Percentiles rank a stretch among this genome's conserved stretches.
Evolutionary conservation across 83 land plant genomes (phyloP).

Genomic region (Picea engelmannii): DNA sequence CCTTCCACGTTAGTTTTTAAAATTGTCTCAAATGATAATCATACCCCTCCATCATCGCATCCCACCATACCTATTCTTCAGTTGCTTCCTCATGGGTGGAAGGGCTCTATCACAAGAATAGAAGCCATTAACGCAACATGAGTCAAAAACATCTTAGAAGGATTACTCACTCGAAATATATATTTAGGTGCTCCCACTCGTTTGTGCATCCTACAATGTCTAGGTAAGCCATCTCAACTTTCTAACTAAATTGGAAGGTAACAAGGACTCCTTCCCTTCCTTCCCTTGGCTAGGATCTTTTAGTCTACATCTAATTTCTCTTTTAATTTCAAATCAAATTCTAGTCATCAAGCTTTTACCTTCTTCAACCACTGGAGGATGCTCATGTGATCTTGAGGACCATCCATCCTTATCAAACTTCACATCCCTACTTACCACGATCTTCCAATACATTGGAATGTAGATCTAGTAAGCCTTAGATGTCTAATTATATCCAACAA

Average conservation of each 20-base stretch:
- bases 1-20: background rate
- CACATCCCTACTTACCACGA: background rate
- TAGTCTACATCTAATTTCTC: too few relatives aligned
- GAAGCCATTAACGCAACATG: background rate
- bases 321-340: too few relatives aligned
- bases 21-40: background rate
- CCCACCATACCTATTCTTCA: too few relatives aligned
- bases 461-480: background rate
- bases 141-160: too few relatives aligned
- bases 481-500: background rate
- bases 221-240: background rate
- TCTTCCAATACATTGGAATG: background rate
- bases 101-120: background rate
- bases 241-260: background rate
- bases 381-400: background rate
- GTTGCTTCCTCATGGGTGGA: background rate
- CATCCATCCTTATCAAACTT: background rate
- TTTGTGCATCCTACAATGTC: background rate
- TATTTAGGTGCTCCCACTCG: background rate
- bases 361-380: background rate
- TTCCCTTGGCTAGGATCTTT: background rate
- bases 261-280: background rate
- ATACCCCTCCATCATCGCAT: background rate
- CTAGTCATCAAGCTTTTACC: background rate
- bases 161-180: background rate